Percentiles rank a stretch among this genome's conserved stretches.
Conservation (phyloP, 2,329 filamentous ascomycete genomes). For the Monosporascus ibericus region DNA sequence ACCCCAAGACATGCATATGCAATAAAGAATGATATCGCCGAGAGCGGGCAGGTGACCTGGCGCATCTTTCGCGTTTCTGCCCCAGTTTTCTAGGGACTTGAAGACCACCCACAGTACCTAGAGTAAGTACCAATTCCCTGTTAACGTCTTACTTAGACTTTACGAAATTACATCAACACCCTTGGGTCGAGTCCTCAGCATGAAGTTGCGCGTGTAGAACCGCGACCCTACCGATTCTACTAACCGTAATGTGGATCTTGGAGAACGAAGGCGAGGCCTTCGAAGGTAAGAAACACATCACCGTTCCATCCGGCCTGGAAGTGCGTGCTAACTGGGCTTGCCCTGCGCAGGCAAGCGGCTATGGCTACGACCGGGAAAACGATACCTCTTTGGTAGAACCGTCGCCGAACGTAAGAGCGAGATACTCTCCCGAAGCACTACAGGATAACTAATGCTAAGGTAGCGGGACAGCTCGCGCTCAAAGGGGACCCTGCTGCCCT, state of each 20-base stretch:
- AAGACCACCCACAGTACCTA: neutral
- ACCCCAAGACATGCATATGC: neutral
- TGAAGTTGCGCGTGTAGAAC: neutral
- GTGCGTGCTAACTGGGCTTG: conserved; percentile 8
- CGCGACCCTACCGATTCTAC: neutral
- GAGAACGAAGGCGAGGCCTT: conserved; percentile 45
- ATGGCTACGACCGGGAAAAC: conserved; percentile 82
- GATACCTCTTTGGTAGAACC: conserved; percentile 80
- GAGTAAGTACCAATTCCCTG: too few species aligned
- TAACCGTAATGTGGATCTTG: conserved; percentile 45
- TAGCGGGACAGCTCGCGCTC: conserved; percentile 63
- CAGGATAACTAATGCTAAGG: conserved; percentile 11
- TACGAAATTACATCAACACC: neutral
- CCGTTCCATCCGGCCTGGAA: neutral
- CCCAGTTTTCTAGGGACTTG: neutral
- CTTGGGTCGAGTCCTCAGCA: neutral
- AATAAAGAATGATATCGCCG: neutral
- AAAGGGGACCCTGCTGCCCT: conserved; percentile 46
- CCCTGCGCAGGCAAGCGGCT: conserved; percentile 55
- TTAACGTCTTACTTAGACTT: too few species aligned
- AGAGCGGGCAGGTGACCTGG: neutral
- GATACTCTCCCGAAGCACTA: neutral
- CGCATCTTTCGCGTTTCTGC: neutral
- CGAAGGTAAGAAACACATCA: conserved; percentile 29
- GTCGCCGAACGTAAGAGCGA: conserved; percentile 50